phyloP scores from a whole-genome alignment of 192 early-diverging fungal genomes.

The Chytriomyces sp. region DNA sequence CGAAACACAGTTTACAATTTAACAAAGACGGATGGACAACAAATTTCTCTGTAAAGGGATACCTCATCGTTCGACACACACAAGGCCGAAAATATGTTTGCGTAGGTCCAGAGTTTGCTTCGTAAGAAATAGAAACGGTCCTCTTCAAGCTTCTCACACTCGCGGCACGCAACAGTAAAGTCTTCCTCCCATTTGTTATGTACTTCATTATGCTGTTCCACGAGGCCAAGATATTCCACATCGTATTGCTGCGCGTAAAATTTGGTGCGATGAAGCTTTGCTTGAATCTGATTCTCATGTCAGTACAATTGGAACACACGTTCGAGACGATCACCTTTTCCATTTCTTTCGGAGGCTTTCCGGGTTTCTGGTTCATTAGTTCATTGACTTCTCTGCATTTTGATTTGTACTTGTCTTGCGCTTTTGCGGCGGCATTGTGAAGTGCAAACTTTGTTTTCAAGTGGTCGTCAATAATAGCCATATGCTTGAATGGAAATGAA shows the following conservation, averaged over 20 bases:
- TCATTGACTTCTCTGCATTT: constrained; percentile 49
- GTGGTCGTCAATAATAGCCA: constrained; percentile 47
- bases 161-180: constrained; percentile 47
- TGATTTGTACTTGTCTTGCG: constrained; percentile 54
- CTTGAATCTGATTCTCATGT: constrained; percentile 35
- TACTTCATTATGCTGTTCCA: constrained; percentile 53
- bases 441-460: constrained; percentile 50
- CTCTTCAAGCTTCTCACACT: constrained; percentile 60
- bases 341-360: constrained; percentile 39
- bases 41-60: neutral
- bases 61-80: constrained; percentile 63
- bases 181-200: constrained; percentile 52
- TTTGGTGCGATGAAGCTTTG: constrained; percentile 39
- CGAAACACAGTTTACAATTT: too few relatives aligned
- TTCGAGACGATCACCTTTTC: constrained; percentile 39
- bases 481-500: constrained; percentile 37
- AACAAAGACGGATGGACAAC: neutral
- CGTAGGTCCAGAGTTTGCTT: constrained; percentile 56
- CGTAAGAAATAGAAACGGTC: constrained; percentile 58
- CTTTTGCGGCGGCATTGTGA: constrained; percentile 44
- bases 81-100: constrained; percentile 56
- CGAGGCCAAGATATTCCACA: constrained; percentile 47
- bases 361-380: constrained; percentile 25
- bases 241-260: constrained; percentile 44
- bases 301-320: neutral